These are phyloP conservation scores for Candida coquimbonensis DNA, from an alignment of 805 yeast species.

Conservation along the genomic window DNA sequence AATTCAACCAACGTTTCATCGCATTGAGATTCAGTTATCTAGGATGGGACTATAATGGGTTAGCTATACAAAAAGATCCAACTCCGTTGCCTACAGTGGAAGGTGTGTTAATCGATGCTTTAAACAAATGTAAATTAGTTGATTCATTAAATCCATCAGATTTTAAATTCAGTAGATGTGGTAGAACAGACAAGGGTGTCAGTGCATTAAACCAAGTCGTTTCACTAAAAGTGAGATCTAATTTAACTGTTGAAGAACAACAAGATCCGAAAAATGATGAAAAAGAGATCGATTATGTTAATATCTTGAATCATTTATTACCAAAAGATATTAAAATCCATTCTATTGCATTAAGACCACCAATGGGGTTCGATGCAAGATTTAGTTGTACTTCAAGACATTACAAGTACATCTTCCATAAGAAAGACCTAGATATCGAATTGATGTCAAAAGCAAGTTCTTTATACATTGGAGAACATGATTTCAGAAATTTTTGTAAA, in stretches of 20 bases:
- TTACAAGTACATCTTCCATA: constrained; percentile 72
- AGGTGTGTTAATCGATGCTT: constrained; percentile 61
- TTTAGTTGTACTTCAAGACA: constrained; percentile 86
- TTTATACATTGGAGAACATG: constrained; percentile 66
- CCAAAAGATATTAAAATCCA: constrained; percentile 84
- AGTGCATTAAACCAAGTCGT: constrained; percentile 96
- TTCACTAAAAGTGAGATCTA: constrained; percentile 69
- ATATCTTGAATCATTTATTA: constrained; percentile 64
- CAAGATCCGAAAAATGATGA: constrained; percentile 45
- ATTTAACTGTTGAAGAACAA: constrained; percentile 57
- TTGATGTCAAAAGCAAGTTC: constrained; percentile 64
- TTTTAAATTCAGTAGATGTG: constrained; percentile 81
- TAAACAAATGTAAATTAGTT: constrained; percentile 60
- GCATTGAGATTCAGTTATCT: constrained; percentile 81
- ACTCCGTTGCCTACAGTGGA: constrained; percentile 87
- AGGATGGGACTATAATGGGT: constrained; percentile 93
- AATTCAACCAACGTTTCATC: constrained; percentile 55
- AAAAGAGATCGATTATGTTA: constrained; percentile 69
- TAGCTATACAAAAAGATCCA: constrained; percentile 71
- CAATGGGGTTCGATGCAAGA: constrained; percentile 79
- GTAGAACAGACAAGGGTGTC: constrained; percentile 94
- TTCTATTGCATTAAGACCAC: constrained; percentile 77
- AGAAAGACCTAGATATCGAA: constrained; percentile 47
- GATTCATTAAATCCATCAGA: constrained; percentile 50
- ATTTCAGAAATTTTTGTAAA: constrained; percentile 91